phyloP scores from a whole-genome alignment of 225 moss, liverwort and hornwort genomes.

The Anthoceros angustus region DNA sequence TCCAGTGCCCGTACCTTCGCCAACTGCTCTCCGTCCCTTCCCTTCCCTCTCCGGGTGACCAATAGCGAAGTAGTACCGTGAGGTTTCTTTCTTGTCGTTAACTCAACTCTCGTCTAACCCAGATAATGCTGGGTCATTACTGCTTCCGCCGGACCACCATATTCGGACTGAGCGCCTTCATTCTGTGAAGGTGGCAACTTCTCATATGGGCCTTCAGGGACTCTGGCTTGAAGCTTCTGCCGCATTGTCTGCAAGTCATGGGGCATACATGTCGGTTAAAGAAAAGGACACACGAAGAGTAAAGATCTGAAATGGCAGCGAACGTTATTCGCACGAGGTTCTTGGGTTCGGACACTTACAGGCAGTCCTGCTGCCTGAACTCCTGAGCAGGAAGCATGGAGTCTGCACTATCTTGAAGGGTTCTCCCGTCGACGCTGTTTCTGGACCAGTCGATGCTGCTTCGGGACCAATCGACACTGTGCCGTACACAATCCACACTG shows the following conservation, averaged over 20 bases:
- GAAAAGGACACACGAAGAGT: not conserved
- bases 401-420: constrained; percentile 40
- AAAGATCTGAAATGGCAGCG: not conserved
- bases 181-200: constrained; percentile 43
- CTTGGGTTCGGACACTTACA: constrained; percentile 21
- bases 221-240: constrained; percentile 80
- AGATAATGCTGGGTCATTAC: no score
- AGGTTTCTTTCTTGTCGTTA: not conserved
- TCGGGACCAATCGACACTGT: constrained; percentile 9
- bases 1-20: no score
- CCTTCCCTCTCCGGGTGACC: no score
- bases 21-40: no score
- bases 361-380: constrained; percentile 57
- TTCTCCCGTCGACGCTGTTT: constrained; percentile 26
- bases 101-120: not conserved
- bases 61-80: not conserved
- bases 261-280: constrained; percentile 5
- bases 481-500: not conserved
- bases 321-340: no score
- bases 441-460: constrained; percentile 43
- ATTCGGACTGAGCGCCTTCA: constrained; percentile 2
- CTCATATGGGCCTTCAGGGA: constrained; percentile 70
- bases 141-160: not conserved
- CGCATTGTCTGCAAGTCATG: constrained; percentile 36
- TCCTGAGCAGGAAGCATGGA: constrained; percentile 50